Evolutionary conservation across 768 basidiomycete species (phyloP).

Genomic region (Calocybe indica): DNA sequence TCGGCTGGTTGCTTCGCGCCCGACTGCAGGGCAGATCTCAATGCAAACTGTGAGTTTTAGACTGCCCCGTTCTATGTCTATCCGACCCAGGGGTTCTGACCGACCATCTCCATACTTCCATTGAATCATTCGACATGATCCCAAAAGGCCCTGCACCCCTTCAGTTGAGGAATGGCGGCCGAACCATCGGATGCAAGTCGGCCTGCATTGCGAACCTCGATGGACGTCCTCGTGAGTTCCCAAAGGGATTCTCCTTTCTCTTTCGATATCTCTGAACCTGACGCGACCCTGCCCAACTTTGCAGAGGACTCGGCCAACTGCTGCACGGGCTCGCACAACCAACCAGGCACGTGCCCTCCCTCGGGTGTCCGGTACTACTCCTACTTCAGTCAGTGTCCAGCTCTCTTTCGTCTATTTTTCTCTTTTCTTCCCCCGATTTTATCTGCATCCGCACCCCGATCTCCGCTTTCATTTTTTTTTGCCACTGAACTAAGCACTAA

Average conservation of each 20-base stretch:
- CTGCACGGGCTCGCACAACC: slow-evolving; percentile 51
- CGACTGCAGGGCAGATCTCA: slow-evolving; percentile 57
- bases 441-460: not conserved
- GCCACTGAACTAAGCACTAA: no score
- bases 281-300: slow-evolving; percentile 40
- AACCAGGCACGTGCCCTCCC: slow-evolving; percentile 48
- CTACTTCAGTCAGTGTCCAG: slow-evolving; percentile 28
- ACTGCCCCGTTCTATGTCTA: slow-evolving; percentile 2
- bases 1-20: slow-evolving; percentile 48
- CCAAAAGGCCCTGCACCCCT: slow-evolving; percentile 42
- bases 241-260: not conserved
- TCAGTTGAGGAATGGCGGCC: slow-evolving; percentile 43
- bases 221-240: slow-evolving; percentile 21
- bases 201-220: slow-evolving; percentile 44
- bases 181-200: slow-evolving; percentile 54
- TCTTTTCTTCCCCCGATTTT: not conserved
- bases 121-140: not conserved
- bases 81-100: slow-evolving; percentile 33
- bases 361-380: slow-evolving; percentile 35
- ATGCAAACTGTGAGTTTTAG: slow-evolving; percentile 42
- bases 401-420: not conserved
- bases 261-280: not conserved
- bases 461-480: no score
- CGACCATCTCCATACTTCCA: slow-evolving; percentile 18
- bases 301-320: slow-evolving; percentile 42